Evolutionary conservation across 306 rosid species (phyloP).

Genomic region (Malus orientalis): DNA sequence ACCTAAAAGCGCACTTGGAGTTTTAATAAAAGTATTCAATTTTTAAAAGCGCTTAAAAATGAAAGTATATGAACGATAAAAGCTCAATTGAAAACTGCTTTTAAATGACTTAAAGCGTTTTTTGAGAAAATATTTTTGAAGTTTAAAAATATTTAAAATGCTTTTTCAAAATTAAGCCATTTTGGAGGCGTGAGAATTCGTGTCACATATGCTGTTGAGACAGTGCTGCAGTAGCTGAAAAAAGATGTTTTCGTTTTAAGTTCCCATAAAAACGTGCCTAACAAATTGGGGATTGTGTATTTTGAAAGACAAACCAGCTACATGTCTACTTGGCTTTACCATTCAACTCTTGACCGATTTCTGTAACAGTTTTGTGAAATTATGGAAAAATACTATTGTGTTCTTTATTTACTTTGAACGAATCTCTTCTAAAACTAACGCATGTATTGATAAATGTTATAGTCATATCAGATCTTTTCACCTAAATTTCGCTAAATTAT

Average conservation of each 20-base stretch:
- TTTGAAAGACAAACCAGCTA: not conserved
- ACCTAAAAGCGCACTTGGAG: too few relatives aligned
- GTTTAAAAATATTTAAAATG: too few relatives aligned
- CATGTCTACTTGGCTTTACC: not conserved
- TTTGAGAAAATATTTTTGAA: too few relatives aligned
- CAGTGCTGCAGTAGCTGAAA: not conserved
- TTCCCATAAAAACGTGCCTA: not conserved
- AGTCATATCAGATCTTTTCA: not conserved
- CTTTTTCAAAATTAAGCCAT: too few relatives aligned
- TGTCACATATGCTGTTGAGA: not conserved
- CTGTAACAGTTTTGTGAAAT: not conserved
- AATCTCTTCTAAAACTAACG: not conserved
- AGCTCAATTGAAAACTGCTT: too few relatives aligned
- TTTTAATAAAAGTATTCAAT: too few relatives aligned
- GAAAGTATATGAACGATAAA: too few relatives aligned
- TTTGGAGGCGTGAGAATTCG: not conserved
- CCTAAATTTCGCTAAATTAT: accelerated
- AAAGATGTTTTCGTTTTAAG: not conserved
- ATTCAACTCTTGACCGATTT: not conserved
- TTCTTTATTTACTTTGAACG: not conserved
- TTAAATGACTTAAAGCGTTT: too few relatives aligned
- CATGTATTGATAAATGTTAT: not conserved
- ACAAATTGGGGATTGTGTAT: not conserved
- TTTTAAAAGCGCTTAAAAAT: too few relatives aligned
- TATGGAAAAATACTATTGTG: not conserved